A percentile compares a stretch with the other conserved stretches of the same genome.
Evolutionary conservation across 2,329 filamentous ascomycete genomes (phyloP).

Genomic region (Arthroderma sp.): DNA sequence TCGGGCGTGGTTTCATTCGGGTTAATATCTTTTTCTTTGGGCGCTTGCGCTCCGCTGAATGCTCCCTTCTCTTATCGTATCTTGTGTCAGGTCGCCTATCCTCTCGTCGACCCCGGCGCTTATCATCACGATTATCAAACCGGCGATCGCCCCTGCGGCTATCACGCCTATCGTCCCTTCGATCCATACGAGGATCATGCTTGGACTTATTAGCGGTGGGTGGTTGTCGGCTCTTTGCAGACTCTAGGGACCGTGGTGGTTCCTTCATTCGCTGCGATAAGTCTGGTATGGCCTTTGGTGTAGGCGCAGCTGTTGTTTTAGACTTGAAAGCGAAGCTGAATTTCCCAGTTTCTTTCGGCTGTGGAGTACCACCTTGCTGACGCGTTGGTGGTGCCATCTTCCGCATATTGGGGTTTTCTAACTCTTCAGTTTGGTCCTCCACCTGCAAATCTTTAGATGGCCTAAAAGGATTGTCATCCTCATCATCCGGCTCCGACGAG

Average conservation of each 20-base stretch:
- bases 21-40: constrained; percentile 53
- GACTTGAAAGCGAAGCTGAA: constrained; percentile 92
- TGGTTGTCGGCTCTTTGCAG: constrained; percentile 27
- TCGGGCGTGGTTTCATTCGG: constrained; percentile 57
- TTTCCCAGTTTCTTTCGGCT: constrained; percentile 47
- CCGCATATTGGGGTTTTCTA: constrained; percentile 27
- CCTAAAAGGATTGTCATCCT: constrained; percentile 48
- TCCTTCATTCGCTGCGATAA: constrained; percentile 36
- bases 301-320: constrained; percentile 48
- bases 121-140: constrained; percentile 29
- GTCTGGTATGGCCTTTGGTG: constrained; percentile 39
- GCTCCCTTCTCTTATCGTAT: constrained; percentile 36
- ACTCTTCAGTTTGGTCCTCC: constrained; percentile 47
- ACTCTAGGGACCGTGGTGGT: constrained; percentile 21
- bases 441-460: constrained; percentile 52
- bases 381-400: constrained; percentile 44
- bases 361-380: constrained; percentile 42
- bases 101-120: constrained; percentile 16
- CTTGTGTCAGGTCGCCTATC: constrained; percentile 9
- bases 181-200: constrained; percentile 29
- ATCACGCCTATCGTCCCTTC: constrained; percentile 29
- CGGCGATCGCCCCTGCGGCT: constrained; percentile 27
- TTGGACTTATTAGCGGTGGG: constrained; percentile 25
- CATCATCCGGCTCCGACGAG: constrained; percentile 29
- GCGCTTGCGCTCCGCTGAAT: constrained; percentile 31